Evolutionary conservation across 2,329 filamentous ascomycete species (phyloP).

Genomic region (Alternaria alternata): DNA sequence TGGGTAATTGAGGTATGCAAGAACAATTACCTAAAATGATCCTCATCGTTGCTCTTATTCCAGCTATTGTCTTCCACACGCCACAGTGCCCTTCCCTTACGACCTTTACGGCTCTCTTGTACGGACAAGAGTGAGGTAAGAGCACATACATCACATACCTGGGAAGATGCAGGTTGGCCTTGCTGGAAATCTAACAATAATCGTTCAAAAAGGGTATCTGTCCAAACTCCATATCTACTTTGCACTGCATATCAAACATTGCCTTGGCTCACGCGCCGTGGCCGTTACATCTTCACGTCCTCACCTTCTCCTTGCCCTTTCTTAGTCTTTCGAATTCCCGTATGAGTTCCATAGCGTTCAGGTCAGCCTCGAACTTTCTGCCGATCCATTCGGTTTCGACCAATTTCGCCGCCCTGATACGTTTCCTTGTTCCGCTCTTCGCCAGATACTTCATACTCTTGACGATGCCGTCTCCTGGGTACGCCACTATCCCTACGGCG

Average conservation of each 20-base stretch:
- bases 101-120: neutral
- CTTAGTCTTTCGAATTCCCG: slow-evolving; percentile 8
- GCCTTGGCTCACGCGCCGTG: neutral
- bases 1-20: neutral
- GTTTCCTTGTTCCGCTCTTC: slow-evolving; percentile 15
- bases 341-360: slow-evolving; percentile 8
- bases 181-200: neutral
- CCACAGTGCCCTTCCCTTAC: neutral
- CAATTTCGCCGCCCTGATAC: slow-evolving; percentile 8
- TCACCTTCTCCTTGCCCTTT: slow-evolving; percentile 3
- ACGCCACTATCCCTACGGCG: slow-evolving; percentile 20
- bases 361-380: neutral
- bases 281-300: neutral
- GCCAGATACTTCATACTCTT: slow-evolving; percentile 22
- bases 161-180: neutral
- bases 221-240: neutral
- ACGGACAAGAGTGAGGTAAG: neutral
- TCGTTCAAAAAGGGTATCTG: neutral
- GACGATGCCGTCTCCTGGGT: slow-evolving; percentile 25
- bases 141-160: neutral
- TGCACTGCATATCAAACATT: neutral
- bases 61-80: neutral
- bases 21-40: neutral
- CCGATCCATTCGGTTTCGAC: slow-evolving; percentile 15
- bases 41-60: neutral